Conservation (phyloP, 257 asterid genomes). For the Echium plantagineum region DNA sequence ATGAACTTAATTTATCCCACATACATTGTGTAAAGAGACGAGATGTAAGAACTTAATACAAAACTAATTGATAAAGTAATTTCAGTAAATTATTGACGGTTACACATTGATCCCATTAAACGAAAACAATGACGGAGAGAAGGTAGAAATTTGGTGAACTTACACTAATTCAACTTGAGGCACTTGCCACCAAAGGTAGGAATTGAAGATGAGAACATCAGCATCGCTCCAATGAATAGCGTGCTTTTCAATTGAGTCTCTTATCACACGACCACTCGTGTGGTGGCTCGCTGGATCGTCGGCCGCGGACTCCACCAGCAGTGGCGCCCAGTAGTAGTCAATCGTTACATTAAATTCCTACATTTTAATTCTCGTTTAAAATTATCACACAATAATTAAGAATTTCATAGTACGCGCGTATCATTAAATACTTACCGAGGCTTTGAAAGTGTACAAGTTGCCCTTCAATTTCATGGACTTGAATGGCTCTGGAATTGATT, state of each 20-base stretch:
- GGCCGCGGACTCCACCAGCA: slow-evolving; percentile 52
- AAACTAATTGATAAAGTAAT: no score
- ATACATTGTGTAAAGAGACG: no score
- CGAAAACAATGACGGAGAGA: no score
- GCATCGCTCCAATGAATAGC: slow-evolving; percentile 39
- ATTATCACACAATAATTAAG: no score
- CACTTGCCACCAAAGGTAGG: slow-evolving; percentile 55
- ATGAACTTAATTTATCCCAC: no score
- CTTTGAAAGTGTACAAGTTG: slow-evolving; percentile 10
- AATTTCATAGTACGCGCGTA: no score
- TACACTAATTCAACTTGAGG: slow-evolving; percentile 28
- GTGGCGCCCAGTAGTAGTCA: slow-evolving; percentile 58
- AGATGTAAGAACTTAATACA: no score
- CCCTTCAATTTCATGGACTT: slow-evolving; percentile 8
- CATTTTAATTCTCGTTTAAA: no score
- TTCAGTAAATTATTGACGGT: no score
- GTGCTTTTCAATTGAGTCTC: slow-evolving; percentile 34
- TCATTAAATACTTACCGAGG: slow-evolving; percentile 9
- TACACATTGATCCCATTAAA: no score
- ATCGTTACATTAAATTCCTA: slow-evolving; percentile 40
- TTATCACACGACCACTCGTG: slow-evolving; percentile 23
- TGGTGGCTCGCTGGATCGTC: slow-evolving; percentile 49
- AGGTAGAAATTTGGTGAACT: slow-evolving; percentile 5
- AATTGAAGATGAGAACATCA: slow-evolving; percentile 45
- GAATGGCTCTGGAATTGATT: slow-evolving; percentile 7